Conservation (phyloP, 1,284 basidiomycete genomes). For the Papiliotrema nemorosa region DNA sequence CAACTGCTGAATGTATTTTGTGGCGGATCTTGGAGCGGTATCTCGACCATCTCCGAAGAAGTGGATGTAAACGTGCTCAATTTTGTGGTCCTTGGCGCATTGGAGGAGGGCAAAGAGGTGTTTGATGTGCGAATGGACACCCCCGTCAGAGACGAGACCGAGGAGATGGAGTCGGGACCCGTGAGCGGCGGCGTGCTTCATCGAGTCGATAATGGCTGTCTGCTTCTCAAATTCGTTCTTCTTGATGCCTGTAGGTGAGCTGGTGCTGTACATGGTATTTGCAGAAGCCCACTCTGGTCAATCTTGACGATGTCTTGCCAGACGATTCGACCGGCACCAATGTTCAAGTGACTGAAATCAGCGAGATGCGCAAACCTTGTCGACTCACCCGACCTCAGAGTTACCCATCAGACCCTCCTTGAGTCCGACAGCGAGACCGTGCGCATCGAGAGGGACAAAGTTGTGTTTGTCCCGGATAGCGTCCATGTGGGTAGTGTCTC, state of each 20-base stretch:
- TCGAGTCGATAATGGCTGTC: constrained; percentile 64
- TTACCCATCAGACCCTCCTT: constrained; percentile 92
- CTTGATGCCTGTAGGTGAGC: constrained; percentile 61
- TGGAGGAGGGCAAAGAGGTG: constrained; percentile 84
- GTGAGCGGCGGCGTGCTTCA: constrained; percentile 71
- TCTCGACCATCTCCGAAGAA: constrained; percentile 83
- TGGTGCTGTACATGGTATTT: neutral
- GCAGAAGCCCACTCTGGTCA: constrained; percentile 58
- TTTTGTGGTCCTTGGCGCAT: constrained; percentile 74
- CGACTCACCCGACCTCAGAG: constrained; percentile 81
- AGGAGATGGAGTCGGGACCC: constrained; percentile 77
- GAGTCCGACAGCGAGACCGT: constrained; percentile 80
- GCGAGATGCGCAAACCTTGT: neutral
- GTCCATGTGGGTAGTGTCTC: constrained; percentile 81
- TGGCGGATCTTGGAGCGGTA: constrained; percentile 75
- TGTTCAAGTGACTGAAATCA: constrained; percentile 71
- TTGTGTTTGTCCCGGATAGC: constrained; percentile 71
- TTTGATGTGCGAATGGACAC: constrained; percentile 87
- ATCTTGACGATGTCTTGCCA: constrained; percentile 95
- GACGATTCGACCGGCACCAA: constrained; percentile 84
- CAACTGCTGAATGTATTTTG: constrained; percentile 69
- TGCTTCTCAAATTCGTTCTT: constrained; percentile 81
- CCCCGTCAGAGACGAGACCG: constrained; percentile 85
- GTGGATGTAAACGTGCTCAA: constrained; percentile 81
- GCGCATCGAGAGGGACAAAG: constrained; percentile 69